These are phyloP conservation scores for Cladosporium cucumerinum DNA, from an alignment of 2,329 filamentous ascomycete species.

Conservation along the genomic window DNA sequence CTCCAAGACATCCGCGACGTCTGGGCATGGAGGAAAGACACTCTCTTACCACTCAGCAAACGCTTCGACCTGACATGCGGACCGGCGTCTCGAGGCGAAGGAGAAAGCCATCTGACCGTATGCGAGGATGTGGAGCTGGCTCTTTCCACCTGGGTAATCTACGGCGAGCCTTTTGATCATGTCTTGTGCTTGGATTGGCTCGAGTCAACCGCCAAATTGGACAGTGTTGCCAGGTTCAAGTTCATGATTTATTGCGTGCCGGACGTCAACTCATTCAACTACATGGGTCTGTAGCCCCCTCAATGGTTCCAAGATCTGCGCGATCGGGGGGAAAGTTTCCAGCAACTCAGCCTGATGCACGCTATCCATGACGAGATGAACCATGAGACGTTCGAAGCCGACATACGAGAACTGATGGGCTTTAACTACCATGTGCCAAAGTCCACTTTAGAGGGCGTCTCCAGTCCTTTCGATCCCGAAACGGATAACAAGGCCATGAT, in stretches of 20 bases:
- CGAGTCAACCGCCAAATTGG: not conserved
- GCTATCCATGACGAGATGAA: not conserved
- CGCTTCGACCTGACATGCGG: not conserved
- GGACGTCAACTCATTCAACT: not conserved
- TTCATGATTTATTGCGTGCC: constrained; percentile 4
- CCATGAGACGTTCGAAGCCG: not conserved
- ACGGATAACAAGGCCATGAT: not conserved
- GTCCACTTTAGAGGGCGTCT: not conserved
- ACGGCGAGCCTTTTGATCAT: not conserved
- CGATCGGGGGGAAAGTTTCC: not conserved
- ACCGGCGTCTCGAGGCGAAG: not conserved
- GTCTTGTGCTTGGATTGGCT: not conserved
- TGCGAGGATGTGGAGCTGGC: not conserved
- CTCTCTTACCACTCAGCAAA: not conserved
- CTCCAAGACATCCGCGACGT: not conserved
- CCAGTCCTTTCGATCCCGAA: not conserved
- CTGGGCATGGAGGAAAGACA: not conserved
- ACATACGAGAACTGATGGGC: not conserved
- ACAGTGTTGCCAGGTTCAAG: not conserved
- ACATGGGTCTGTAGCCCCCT: not conserved
- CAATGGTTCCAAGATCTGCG: not conserved
- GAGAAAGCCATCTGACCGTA: not conserved
- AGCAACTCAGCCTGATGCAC: not conserved
- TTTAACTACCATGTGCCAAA: not conserved
- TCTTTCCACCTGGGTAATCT: not conserved